Evolutionary conservation across 108 stramenopile genomes (phyloP).

Genomic region (Pseudonitzschia multiseries): DNA sequence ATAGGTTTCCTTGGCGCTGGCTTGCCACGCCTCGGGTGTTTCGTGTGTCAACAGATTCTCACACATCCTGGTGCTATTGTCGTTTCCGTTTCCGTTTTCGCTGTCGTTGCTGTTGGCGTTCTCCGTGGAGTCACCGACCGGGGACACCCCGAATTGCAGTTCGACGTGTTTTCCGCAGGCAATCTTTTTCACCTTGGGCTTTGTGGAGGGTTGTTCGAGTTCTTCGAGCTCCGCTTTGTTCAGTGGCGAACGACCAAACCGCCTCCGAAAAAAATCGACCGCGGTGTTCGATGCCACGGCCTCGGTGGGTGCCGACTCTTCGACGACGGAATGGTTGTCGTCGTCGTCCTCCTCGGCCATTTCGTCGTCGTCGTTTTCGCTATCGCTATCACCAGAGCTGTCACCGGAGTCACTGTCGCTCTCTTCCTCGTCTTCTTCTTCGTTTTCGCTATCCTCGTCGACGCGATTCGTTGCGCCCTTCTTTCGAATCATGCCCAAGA

Average conservation of each 20-base stretch:
- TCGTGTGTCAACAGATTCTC: not conserved
- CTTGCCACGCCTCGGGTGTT: conserved; percentile 15
- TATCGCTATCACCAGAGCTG: conserved; percentile 23
- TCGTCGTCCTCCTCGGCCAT: conserved; percentile 18
- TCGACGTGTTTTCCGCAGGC: not conserved
- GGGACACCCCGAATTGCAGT: conserved; percentile 10
- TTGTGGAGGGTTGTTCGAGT: not conserved
- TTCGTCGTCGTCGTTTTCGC: conserved; percentile 27
- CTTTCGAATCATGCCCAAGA: conserved; percentile 19
- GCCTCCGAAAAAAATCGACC: conserved; percentile 26
- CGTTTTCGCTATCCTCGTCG: conserved; percentile 27
- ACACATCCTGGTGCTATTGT: not conserved
- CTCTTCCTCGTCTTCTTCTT: conserved; percentile 33
- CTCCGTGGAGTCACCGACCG: not conserved
- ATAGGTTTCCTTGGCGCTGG: conserved; percentile 1
- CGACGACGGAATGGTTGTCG: not conserved
- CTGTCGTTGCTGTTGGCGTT: conserved; percentile 7
- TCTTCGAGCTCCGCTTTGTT: conserved; percentile 9
- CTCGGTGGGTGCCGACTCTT: conserved; percentile 17
- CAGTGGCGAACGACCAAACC: conserved; percentile 38
- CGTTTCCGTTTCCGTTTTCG: not conserved
- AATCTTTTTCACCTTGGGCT: not conserved
- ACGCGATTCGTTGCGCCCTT: not conserved
- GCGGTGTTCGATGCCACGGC: not conserved
- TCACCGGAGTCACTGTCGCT: conserved; percentile 4